These are phyloP conservation scores for Lunularia cruciata DNA, from an alignment of 225 moss, liverwort and hornwort species.

Conservation along the genomic window DNA sequence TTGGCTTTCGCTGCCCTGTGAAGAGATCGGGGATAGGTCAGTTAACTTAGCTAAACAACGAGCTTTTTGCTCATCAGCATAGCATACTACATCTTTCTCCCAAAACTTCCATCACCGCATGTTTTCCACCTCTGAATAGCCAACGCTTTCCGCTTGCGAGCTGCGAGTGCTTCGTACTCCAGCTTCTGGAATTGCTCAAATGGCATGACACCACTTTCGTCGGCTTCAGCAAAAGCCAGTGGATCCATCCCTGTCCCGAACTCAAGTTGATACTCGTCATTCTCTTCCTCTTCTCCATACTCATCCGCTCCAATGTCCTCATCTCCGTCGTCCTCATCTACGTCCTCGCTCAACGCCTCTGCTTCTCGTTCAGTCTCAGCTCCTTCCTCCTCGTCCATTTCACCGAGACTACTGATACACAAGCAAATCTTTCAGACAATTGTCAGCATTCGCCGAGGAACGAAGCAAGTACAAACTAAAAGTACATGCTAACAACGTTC, in stretches of 20 bases:
- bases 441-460: too few relatives aligned
- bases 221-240: conserved; percentile 80
- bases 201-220: conserved; percentile 79
- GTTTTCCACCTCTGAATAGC: conserved; percentile 36
- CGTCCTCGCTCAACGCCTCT: conserved; percentile 14
- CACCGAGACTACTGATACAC: too few relatives aligned
- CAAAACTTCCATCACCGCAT: not conserved
- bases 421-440: too few relatives aligned
- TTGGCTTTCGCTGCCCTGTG: conserved; percentile 53
- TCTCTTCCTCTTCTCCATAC: conserved; percentile 68
- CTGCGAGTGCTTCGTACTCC: conserved; percentile 97
- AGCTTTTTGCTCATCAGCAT: too few relatives aligned
- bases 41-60: too few relatives aligned
- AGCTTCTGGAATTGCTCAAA: conserved; percentile 96
- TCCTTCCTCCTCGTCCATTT: conserved; percentile 20
- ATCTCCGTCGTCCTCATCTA: conserved; percentile 46
- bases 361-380: not conserved
- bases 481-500: too few relatives aligned
- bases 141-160: conserved; percentile 80
- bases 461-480: too few relatives aligned
- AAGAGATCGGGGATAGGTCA: not conserved
- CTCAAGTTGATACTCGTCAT: conserved; percentile 78
- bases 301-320: conserved; percentile 35
- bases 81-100: too few relatives aligned
- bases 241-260: conserved; percentile 97